These are phyloP conservation scores for Rhytidiadelphus loreus DNA, from an alignment of 225 moss, liverwort and hornwort genomes.

Conservation along the genomic window DNA sequence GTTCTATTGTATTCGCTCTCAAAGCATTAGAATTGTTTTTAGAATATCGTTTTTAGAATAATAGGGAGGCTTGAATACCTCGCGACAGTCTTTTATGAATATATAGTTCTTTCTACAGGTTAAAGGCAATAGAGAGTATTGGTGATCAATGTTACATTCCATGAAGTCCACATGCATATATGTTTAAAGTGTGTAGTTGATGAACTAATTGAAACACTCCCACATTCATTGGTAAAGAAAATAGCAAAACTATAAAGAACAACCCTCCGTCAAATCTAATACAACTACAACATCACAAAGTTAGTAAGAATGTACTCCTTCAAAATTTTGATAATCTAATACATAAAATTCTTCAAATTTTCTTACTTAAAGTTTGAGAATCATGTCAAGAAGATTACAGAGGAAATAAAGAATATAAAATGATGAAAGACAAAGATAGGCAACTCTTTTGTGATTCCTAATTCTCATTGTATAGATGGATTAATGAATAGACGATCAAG, in stretches of 20 bases:
- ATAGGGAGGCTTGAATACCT: fast-evolving
- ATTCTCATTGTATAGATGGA: fast-evolving
- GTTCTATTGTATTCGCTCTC: too few species aligned
- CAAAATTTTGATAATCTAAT: fast-evolving
- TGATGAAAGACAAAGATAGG: fast-evolving
- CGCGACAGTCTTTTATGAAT: fast-evolving
- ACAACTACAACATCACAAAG: fast-evolving
- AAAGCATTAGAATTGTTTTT: not conserved
- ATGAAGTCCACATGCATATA: not conserved
- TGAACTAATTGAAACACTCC: not conserved
- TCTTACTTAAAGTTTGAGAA: not conserved
- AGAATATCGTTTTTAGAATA: too few species aligned
- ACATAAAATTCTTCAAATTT: not conserved
- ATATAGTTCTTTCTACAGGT: fast-evolving
- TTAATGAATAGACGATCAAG: not conserved
- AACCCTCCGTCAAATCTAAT: not conserved
- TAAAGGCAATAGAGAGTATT: fast-evolving
- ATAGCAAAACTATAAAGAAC: fast-evolving
- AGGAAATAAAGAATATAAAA: not conserved
- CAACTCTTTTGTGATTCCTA: fast-evolving
- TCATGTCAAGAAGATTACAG: fast-evolving
- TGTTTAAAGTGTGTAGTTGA: not conserved
- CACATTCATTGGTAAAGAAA: too few species aligned
- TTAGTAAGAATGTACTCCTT: fast-evolving
- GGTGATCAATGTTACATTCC: not conserved